Conservation (phyloP, 768 basidiomycete genomes). For the Gloeopeniophorella convolvens region DNA sequence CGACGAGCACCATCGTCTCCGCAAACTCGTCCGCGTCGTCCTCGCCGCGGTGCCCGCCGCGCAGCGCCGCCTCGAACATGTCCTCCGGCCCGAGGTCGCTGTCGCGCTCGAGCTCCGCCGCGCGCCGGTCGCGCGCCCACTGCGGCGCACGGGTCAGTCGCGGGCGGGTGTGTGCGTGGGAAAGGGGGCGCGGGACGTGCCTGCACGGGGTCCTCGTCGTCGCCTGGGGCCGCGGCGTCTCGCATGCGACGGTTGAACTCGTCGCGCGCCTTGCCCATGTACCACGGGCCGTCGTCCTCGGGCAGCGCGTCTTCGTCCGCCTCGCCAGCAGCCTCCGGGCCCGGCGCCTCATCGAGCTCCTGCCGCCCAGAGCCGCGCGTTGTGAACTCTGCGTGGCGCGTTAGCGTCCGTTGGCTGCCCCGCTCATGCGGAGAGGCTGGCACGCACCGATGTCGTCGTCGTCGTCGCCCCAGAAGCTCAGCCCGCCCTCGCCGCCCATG, state of each 20-base stretch:
- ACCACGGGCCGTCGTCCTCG: slow-evolving; percentile 68
- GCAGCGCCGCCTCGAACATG: slow-evolving; percentile 64
- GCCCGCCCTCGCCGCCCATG: slow-evolving; percentile 52
- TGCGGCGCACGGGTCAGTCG: slow-evolving; percentile 28
- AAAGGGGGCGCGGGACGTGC: slow-evolving; percentile 28
- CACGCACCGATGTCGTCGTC: slow-evolving; percentile 43
- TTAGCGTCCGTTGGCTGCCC: neutral
- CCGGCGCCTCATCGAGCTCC: slow-evolving; percentile 16
- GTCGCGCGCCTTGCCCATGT: slow-evolving; percentile 75
- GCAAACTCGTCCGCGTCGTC: slow-evolving; percentile 63
- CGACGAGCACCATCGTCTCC: slow-evolving; percentile 75
- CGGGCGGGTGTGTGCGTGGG: neutral
- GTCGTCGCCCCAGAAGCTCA: slow-evolving; percentile 53
- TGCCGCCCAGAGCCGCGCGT: slow-evolving; percentile 7
- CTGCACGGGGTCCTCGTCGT: slow-evolving; percentile 71
- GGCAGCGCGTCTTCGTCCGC: slow-evolving; percentile 26
- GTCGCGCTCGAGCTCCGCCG: slow-evolving; percentile 66
- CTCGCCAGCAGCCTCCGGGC: slow-evolving; percentile 2
- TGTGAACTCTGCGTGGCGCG: neutral
- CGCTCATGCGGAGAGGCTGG: neutral
- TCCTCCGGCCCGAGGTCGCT: slow-evolving; percentile 77
- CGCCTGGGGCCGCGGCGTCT: slow-evolving; percentile 35
- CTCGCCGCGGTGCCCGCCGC: slow-evolving; percentile 54
- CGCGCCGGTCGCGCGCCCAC: slow-evolving; percentile 75
- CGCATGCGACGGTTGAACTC: slow-evolving; percentile 58